These are phyloP conservation scores for Rhododendron vialii DNA, from an alignment of 148 eudicot species.

Conservation along the genomic window DNA sequence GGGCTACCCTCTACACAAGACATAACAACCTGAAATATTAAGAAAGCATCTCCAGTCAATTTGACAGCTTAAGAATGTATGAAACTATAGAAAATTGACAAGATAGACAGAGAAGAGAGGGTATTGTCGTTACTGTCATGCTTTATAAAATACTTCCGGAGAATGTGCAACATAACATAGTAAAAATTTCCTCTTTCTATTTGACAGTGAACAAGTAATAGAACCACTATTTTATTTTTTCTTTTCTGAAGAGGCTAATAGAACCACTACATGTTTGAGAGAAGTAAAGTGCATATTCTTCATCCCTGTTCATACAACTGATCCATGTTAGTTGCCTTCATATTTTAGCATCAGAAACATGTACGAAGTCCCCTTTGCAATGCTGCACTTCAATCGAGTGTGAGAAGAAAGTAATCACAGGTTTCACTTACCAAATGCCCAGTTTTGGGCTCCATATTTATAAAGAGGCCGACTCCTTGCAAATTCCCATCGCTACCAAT, in stretches of 20 bases:
- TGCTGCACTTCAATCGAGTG: neutral
- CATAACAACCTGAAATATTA: constrained; percentile 56
- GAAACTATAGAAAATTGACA: neutral
- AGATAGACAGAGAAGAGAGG: neutral
- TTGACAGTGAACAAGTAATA: neutral
- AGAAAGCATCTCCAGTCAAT: neutral
- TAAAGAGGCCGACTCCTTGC: constrained; percentile 93
- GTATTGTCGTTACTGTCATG: neutral
- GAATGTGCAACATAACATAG: neutral
- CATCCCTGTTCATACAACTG: neutral
- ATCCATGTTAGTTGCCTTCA: neutral
- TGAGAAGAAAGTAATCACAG: neutral
- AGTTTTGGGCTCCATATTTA: constrained; percentile 68
- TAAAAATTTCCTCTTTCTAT: neutral
- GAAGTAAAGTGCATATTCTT: neutral
- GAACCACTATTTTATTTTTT: neutral
- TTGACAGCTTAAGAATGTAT: neutral
- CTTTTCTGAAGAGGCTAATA: neutral
- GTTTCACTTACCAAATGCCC: constrained; percentile 48
- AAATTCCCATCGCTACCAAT: constrained; percentile 94
- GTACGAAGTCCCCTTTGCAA: neutral
- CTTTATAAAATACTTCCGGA: neutral
- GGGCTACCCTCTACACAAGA: constrained; percentile 85
- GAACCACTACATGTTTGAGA: neutral
- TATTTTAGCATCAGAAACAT: neutral